Evolutionary conservation across 2,329 filamentous ascomycete species (phyloP).

Genomic region (Hysterium pulicare): DNA sequence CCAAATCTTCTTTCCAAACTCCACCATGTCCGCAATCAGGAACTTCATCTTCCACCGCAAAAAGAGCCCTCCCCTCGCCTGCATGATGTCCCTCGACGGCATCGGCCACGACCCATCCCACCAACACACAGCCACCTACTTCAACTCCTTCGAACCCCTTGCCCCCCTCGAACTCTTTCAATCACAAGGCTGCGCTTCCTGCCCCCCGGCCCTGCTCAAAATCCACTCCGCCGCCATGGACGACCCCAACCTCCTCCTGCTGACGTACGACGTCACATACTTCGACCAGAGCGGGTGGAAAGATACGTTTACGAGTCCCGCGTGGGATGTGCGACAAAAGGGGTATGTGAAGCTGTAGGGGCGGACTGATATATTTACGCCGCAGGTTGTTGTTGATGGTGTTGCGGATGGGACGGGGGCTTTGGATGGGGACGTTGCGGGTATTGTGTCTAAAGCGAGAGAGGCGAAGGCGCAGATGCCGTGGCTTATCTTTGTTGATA

Average conservation of each 20-base stretch:
- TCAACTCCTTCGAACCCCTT: slow-evolving; percentile 31
- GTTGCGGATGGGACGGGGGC: background rate
- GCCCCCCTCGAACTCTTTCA: slow-evolving; percentile 2
- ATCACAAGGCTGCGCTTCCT: slow-evolving; percentile 1
- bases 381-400: background rate
- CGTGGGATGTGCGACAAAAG: background rate
- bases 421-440: background rate
- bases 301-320: background rate
- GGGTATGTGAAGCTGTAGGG: background rate
- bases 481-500: background rate
- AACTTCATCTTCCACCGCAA: background rate
- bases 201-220: background rate
- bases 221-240: background rate
- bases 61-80: slow-evolving; percentile 25
- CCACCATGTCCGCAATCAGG: background rate
- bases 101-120: slow-evolving; percentile 23
- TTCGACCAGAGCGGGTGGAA: background rate
- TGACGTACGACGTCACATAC: background rate
- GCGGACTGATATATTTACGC: background rate
- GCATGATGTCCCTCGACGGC: slow-evolving; percentile 24
- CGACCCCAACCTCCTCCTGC: background rate
- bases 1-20: background rate
- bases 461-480: background rate
- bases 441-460: background rate
- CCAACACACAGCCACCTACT: slow-evolving; percentile 32